Evolutionary conservation across 495 filamentous ascomycete genomes (phyloP).

Genomic region (Penicillium bovifimosum): DNA sequence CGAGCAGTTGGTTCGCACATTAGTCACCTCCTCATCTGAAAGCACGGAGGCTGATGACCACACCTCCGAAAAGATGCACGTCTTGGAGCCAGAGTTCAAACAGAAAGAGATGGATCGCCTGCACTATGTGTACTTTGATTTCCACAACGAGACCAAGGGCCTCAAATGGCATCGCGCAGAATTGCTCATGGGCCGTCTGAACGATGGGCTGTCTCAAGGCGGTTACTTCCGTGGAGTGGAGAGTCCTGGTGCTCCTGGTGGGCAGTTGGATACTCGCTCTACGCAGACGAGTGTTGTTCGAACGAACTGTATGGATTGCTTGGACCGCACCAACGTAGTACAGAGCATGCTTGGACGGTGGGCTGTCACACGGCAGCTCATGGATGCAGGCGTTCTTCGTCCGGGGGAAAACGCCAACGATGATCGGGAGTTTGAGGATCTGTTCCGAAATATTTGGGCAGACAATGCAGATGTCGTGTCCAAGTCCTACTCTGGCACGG

Average conservation of each 20-base stretch:
- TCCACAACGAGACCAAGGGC: constrained; percentile 94
- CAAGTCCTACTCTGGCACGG: constrained; percentile 87
- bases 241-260: constrained; percentile 63
- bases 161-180: constrained; percentile 89
- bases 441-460: constrained; percentile 96
- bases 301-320: constrained; percentile 98
- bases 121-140: constrained; percentile 97
- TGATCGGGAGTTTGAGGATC: constrained; percentile 70
- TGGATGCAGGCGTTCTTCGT: constrained; percentile 69
- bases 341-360: constrained; percentile 91
- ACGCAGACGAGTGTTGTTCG: constrained; percentile 82
- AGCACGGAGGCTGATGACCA: constrained; percentile 47
- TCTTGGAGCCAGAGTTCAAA: constrained; percentile 59
- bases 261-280: constrained; percentile 70
- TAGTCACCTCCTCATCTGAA: constrained; percentile 66
- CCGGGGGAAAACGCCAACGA: constrained; percentile 63
- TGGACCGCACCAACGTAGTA: constrained; percentile 96
- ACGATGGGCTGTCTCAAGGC: constrained; percentile 63
- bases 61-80: constrained; percentile 73
- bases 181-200: constrained; percentile 74
- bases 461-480: constrained; percentile 97
- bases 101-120: constrained; percentile 68
- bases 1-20: constrained; percentile 72
- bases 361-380: constrained; percentile 79
- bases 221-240: constrained; percentile 92